Base-by-base conservation (phyloP, 2,329 filamentous ascomycete genomes). In the Scedosporium boydii region DNA sequence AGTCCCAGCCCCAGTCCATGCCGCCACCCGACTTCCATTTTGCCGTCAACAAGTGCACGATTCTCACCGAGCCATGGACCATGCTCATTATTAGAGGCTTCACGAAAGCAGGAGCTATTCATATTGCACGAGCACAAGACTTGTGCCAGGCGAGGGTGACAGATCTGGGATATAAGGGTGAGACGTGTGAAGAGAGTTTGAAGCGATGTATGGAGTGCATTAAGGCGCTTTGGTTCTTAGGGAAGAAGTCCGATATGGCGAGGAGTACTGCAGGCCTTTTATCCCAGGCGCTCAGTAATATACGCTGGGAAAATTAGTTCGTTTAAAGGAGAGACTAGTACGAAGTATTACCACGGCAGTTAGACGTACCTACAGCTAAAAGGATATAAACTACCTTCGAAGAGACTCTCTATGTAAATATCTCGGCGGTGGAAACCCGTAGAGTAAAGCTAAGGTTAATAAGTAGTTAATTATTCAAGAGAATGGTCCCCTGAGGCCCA, bases 41-140 rank as follows among this genome's bases (percentile, higher is more conserved):
- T 62, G 81, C 81, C 0, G 74, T 84, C 26, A 80, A 77, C 48
- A 76, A 83, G 63, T 81, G 80, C 2, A 79, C 82, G 1, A 73
- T 86, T 18, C 68, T 86, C 62, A 84, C 82, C 0, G 83, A 86
- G 65, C 83, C 83, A 2, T 86, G 83, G 83, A 84, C 82, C 1
- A 78, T 79, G 48, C 77, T 85, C 2, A 70, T 85, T 29, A 78
- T 84, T 51, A 74, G 80, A 27, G 77, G 77, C 0, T 85, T 85
- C 63, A 76, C 78, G 23, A 80, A 77, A 66, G 78, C 81, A 0
- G 77, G 71, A 2, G 67, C 73, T 4, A 63, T 72, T 12, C 70
- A 75, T 23, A 66, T 84, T 5, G 72, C 76, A 7, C 71, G 70
- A 38, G 69, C 67, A 3, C 70, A 73, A 27, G 66, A 70, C 62